phyloP scores from a whole-genome alignment of 2,329 filamentous ascomycete species.

The Aspergillus felis region DNA sequence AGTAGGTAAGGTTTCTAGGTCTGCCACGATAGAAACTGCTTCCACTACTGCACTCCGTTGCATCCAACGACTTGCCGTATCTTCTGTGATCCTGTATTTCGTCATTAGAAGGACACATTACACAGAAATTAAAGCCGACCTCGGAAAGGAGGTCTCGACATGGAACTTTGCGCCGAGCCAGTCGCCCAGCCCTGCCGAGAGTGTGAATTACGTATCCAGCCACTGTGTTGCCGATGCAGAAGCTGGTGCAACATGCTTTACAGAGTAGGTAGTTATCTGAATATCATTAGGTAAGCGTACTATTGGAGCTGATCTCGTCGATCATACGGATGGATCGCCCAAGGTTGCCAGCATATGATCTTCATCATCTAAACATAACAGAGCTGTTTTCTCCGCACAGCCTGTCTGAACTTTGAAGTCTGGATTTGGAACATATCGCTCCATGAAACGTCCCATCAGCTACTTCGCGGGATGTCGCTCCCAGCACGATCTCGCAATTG shows the following conservation, averaged over 20 bases:
- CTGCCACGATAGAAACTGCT: no score
- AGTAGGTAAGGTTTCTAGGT: no score
- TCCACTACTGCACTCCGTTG: no score
- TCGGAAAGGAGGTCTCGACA: conserved; percentile 1
- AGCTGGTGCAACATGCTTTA: neutral
- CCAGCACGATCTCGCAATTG: neutral
- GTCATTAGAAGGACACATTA: neutral
- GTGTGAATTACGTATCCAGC: conserved; percentile 1
- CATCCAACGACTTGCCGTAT: neutral
- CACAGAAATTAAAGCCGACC: neutral
- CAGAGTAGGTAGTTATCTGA: neutral
- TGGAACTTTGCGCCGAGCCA: conserved; percentile 9
- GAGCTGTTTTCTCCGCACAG: neutral
- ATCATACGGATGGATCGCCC: neutral
- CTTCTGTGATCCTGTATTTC: neutral
- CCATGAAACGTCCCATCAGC: neutral
- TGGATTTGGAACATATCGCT: neutral
- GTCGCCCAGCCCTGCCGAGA: conserved; percentile 13
- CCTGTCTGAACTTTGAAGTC: neutral
- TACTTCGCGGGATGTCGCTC: neutral
- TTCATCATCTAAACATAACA: neutral
- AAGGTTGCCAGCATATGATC: neutral
- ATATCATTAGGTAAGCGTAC: neutral
- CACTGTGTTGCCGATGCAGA: neutral
- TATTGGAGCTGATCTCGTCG: neutral